Base-by-base conservation (phyloP, 306 rosid species). In the Trifolium dubium region DNA sequence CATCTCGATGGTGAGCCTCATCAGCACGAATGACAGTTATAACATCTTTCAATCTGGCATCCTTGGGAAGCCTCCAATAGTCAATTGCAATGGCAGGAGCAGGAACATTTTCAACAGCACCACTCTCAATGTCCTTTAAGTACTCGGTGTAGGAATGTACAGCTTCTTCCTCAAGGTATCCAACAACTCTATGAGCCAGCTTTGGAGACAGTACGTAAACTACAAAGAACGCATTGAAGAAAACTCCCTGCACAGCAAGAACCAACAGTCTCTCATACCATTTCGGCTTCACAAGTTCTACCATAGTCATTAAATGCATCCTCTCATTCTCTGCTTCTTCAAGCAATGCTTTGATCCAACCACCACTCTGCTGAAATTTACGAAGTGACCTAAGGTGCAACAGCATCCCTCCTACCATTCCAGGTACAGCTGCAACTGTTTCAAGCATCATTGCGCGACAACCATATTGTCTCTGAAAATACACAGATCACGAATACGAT, bases 271-370 rank as follows among this genome's bases (percentile, higher is more conserved):
- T 81, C 77, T 90, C 96, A 41, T 88, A 82, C 96, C 96, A 90
- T 4, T 13, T 78, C 4, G 96, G 96, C 43, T 88, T 77, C 71
- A 90, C 96, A 3, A 90, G 88, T 80, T 90, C 96, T 76, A 85
- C 85, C 93, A 90, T 88, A 0, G 96, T 90, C 96, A 88, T 90
- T 40, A 90, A 75, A 77, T 90, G 96, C 96, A 90, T 88, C 73
- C 96, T 85, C 83, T 88, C 96, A 60, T 90, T 90, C 85, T 90
- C 96, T 55, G 96, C 96, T 79, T 90, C 96, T 79, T 90, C 96
- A 4, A 90, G 88, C 79, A 90, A 76, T 12, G 96, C 96, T 60
- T 88, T 90, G 85, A 90, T 78, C 93, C 96, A 90, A 34, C 96
- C 91, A 2, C 96, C 93, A 60, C 88, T 90, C 2, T 85, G 87